Evolutionary conservation across 2,329 filamentous ascomycete species (phyloP).

Genomic region (Microsporum audouinii): DNA sequence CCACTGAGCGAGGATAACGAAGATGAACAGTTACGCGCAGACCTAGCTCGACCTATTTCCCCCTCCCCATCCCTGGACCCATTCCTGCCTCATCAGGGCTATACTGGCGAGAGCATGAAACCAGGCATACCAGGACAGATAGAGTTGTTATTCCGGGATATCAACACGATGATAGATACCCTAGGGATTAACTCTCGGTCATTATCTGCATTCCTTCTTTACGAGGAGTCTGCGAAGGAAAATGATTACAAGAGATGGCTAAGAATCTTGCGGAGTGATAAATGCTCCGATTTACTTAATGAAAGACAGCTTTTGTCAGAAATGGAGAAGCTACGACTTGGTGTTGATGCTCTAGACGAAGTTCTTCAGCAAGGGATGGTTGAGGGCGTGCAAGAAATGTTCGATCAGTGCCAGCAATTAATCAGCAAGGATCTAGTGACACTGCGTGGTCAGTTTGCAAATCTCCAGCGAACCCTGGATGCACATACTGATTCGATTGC

Average conservation of each 20-base stretch:
- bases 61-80: constrained; percentile 36
- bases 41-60: constrained; percentile 34
- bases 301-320: constrained; percentile 64
- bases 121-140: constrained; percentile 41
- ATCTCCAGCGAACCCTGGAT: constrained; percentile 64
- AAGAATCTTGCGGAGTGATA: constrained; percentile 32
- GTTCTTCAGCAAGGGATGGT: constrained; percentile 59
- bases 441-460: constrained; percentile 63
- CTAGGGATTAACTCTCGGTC: constrained; percentile 74
- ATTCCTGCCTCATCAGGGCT: constrained; percentile 40
- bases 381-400: constrained; percentile 55
- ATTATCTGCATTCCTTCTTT: constrained; percentile 45
- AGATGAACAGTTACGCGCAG: constrained; percentile 36
- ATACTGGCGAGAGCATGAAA: constrained; percentile 33
- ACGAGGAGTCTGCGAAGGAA: constrained; percentile 35
- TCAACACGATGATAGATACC: constrained; percentile 78
- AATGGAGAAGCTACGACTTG: constrained; percentile 53
- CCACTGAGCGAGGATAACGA: constrained; percentile 38
- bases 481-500: constrained; percentile 58
- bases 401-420: constrained; percentile 53
- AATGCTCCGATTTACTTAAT: constrained; percentile 58
- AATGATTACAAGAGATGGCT: constrained; percentile 41
- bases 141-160: constrained; percentile 40
- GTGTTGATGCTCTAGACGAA: constrained; percentile 54
- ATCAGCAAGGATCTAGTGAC: constrained; percentile 55